phyloP scores from a whole-genome alignment of 108 stramenopile species.

The Cyclotella cryptica region DNA sequence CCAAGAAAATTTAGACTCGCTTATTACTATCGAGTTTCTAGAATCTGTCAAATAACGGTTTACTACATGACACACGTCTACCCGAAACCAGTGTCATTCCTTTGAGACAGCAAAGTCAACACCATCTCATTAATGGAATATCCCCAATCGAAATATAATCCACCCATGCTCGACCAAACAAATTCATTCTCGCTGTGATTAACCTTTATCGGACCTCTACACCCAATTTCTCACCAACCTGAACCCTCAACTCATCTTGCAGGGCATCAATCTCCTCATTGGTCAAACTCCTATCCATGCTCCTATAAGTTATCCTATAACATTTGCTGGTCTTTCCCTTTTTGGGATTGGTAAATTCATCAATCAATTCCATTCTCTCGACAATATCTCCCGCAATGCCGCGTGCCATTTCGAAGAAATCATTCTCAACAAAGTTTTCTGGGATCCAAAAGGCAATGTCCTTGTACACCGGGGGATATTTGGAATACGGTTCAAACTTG shows the following conservation, averaged over 20 bases:
- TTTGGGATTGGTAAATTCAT: slow-evolving; percentile 87
- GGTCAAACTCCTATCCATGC: slow-evolving; percentile 86
- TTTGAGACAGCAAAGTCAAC: too few species aligned
- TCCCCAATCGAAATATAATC: too few species aligned
- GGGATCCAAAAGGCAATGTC: slow-evolving; percentile 89
- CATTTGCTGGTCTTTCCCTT: slow-evolving; percentile 76
- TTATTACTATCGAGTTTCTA: too few species aligned
- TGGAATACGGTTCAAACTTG: slow-evolving; percentile 78
- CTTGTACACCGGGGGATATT: slow-evolving; percentile 89
- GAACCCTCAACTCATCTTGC: slow-evolving; percentile 67
- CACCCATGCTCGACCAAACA: too few species aligned
- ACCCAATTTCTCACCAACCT: too few species aligned
- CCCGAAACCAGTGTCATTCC: too few species aligned
- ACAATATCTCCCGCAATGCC: slow-evolving; percentile 87
- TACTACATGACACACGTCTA: too few species aligned
- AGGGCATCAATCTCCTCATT: slow-evolving; percentile 86
- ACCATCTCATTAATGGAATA: too few species aligned
- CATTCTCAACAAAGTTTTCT: slow-evolving; percentile 75
- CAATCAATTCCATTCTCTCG: slow-evolving; percentile 81
- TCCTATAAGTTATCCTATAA: slow-evolving; percentile 86
- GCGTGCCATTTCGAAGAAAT: slow-evolving; percentile 80
- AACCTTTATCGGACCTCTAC: too few species aligned
- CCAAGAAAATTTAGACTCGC: too few species aligned
- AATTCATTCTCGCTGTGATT: too few species aligned
- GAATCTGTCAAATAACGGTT: too few species aligned